Conservation (phyloP, 768 basidiomycete genomes). For the Lanmaoa pseudosensibilis region DNA sequence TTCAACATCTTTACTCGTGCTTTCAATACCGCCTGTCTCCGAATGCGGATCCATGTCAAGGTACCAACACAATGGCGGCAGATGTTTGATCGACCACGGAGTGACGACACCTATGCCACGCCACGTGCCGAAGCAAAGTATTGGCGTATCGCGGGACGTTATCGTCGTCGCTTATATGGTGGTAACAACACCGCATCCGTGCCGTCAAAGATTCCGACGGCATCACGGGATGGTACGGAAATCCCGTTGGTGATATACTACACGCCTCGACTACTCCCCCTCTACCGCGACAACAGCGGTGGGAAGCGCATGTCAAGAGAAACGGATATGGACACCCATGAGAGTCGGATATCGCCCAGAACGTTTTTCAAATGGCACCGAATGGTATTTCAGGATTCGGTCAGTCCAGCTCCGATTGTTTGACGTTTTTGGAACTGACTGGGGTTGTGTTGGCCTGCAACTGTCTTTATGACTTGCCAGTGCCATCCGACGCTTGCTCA, state of each 20-base stretch:
- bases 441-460: background rate
- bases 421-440: background rate
- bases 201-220: background rate
- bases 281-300: constrained; percentile 31
- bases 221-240: constrained; percentile 2
- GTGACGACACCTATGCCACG: constrained; percentile 22
- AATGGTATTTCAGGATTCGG: constrained; percentile 43
- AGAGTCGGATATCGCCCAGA: constrained; percentile 33
- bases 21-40: constrained; percentile 19
- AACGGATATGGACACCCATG: constrained; percentile 18
- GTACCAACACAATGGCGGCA: constrained; percentile 11
- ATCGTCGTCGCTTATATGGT: constrained; percentile 27
- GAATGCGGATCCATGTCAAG: constrained; percentile 8
- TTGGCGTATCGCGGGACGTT: constrained; percentile 32
- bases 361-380: constrained; percentile 48
- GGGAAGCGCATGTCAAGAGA: background rate
- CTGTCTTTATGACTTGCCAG: constrained; percentile 19
- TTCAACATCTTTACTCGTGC: constrained; percentile 12
- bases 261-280: constrained; percentile 40
- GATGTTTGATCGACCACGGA: background rate
- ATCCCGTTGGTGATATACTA: constrained; percentile 35
- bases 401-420: constrained; percentile 26
- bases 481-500: constrained; percentile 36
- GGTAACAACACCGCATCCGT: constrained; percentile 11
- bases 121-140: constrained; percentile 30